Percentiles rank a stretch among this genome's conserved stretches.
These are phyloP conservation scores for Protomyces inouyei DNA, from an alignment of 1,139 yeast genomes.

Conservation along the genomic window DNA sequence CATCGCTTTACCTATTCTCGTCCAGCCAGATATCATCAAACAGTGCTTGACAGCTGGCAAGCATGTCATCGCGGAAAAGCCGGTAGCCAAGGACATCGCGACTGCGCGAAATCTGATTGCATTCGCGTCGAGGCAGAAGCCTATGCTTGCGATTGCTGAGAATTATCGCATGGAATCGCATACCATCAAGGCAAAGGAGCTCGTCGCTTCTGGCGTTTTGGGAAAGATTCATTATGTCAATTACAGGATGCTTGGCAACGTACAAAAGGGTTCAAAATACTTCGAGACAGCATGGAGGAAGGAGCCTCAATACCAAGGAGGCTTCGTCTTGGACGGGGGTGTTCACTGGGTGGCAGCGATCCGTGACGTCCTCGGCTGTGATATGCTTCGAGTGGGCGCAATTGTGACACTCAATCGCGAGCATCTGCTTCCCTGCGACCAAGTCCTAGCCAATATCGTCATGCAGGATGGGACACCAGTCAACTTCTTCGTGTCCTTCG, in stretches of 20 bases:
- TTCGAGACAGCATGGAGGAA: slow-evolving; percentile 35
- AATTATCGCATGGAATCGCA: slow-evolving; percentile 28
- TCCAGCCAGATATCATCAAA: slow-evolving; percentile 32
- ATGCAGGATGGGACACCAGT: neutral
- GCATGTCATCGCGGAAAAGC: slow-evolving; percentile 34
- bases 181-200: slow-evolving; percentile 5
- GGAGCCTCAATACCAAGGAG: slow-evolving; percentile 35
- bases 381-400: slow-evolving; percentile 1
- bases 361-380: slow-evolving; percentile 31
- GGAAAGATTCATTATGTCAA: slow-evolving; percentile 19
- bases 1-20: slow-evolving; percentile 32
- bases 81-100: slow-evolving; percentile 32
- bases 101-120: slow-evolving; percentile 31
- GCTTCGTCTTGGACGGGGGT: slow-evolving; percentile 36
- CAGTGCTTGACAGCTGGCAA: slow-evolving; percentile 33
- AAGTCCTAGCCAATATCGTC: neutral
- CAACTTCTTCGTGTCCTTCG: neutral
- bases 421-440: neutral
- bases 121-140: neutral
- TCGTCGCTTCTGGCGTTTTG: slow-evolving; percentile 3
- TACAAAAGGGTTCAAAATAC: slow-evolving; percentile 29
- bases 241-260: slow-evolving; percentile 2
- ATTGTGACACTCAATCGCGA: neutral
- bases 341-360: slow-evolving; percentile 35
- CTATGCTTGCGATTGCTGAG: slow-evolving; percentile 28